Evolutionary conservation across 2,329 filamentous ascomycete genomes (phyloP), one percentile per base, ranked within the genome.

Genomic region (Tolypocladium guangdongense): DNA sequence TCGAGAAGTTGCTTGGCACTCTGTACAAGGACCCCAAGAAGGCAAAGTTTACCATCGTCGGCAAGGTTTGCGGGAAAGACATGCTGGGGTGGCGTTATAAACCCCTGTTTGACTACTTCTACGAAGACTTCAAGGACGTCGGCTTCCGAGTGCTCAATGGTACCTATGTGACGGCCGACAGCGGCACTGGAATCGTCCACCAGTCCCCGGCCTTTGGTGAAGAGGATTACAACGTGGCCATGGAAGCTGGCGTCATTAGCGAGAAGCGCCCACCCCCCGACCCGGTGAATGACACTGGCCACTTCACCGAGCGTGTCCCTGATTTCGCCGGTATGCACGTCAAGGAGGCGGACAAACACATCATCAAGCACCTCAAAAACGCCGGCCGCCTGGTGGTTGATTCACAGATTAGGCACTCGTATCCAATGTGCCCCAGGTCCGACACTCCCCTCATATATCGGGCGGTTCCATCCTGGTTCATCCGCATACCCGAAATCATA

Each of bases 1-100:
- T 96, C 24, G 90, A 96, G 67, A 83, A 88, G 54, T 78, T 93
- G 36, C 77, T 96, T 35, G 78, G 80, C 54, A 92, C 87, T 6
- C 76, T 96, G 2, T 96, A 96, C 75, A 96, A 96, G 69, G 90
- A 96, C 60, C 87, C 87, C 8, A 96, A 96, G 75, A 96, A 96
- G 75, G 90, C 90, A 50, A 95, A 96, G 67, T 96, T 84, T 73
- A 90, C 89, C 74, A 77, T 93, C 51, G 67, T 95, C 16, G 80
- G 87, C 58, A 91, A 87, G 64, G 72, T 95, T 60, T 87, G 84
- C 71, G 92, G 92, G 49, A 87, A 83, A 59, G 85, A 90, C 48
- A 90, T 96, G 84, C 73, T 88, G 35, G 90, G 88, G 39, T 95
- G 89, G 88, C 87, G 84, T 66, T 97, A 96, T 65, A 78, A 90